Evolutionary conservation across 2,329 filamentous ascomycete genomes (phyloP).

Genomic region (Ceratocystis albifundus): DNA sequence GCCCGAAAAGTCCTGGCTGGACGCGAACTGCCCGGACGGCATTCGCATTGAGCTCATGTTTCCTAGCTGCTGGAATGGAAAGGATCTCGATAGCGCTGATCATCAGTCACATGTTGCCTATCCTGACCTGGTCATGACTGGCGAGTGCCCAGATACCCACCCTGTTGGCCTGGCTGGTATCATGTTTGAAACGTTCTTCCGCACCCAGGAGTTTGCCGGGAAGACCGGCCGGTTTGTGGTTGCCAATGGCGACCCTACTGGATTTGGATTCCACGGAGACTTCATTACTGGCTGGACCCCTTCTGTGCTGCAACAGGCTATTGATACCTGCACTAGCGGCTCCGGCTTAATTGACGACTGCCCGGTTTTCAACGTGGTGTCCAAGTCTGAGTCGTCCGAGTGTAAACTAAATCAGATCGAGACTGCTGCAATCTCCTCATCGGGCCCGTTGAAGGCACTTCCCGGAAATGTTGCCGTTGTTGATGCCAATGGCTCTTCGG

Average conservation of each 20-base stretch:
- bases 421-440: conserved; percentile 41
- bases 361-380: conserved; percentile 59
- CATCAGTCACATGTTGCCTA: conserved; percentile 63
- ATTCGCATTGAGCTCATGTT: conserved; percentile 77
- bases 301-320: conserved; percentile 56
- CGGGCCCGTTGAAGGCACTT: conserved; percentile 45
- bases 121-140: conserved; percentile 63
- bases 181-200: conserved; percentile 78
- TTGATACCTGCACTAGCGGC: conserved; percentile 60
- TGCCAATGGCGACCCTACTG: conserved; percentile 65
- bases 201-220: conserved; percentile 53
- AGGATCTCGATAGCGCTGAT: conserved; percentile 43
- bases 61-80: conserved; percentile 78
- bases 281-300: conserved; percentile 70
- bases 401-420: conserved; percentile 50
- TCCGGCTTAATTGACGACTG: conserved; percentile 64
- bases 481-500: conserved; percentile 26
- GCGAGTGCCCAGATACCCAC: conserved; percentile 60
- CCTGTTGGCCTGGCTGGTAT: conserved; percentile 59
- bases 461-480: conserved; percentile 51
- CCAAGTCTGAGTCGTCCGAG: conserved; percentile 42
- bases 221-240: conserved; percentile 60
- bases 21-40: conserved; percentile 71
- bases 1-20: conserved; percentile 67
- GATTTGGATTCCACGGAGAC: conserved; percentile 67